Conservation (phyloP, 345 rosid species). For the Bruguiera parviflora region DNA sequence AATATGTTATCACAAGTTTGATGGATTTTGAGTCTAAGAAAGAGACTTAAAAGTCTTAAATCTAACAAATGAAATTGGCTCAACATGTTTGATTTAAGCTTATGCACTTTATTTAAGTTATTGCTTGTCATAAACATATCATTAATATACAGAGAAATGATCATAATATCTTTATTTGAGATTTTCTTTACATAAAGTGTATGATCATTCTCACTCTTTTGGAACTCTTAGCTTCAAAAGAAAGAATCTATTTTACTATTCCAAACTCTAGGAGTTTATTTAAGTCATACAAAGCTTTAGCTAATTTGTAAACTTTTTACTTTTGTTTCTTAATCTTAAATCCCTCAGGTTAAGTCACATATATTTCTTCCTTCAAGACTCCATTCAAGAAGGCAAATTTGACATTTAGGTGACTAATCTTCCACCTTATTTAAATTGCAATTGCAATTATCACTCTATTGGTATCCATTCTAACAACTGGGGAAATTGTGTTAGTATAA, state of each 20-base stretch:
- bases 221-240: background rate
- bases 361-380: background rate
- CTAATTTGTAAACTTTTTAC: too few relatives aligned
- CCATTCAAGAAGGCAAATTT: background rate
- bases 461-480: background rate
- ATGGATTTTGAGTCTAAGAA: background rate
- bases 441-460: background rate
- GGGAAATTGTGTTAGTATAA: background rate
- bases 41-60: background rate
- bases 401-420: background rate
- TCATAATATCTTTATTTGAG: background rate
- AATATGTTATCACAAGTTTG: background rate
- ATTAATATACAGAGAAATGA: background rate
- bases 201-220: background rate
- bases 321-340: too few relatives aligned
- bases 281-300: too few relatives aligned
- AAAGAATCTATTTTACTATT: too few relatives aligned
- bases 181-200: background rate
- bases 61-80: background rate
- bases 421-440: background rate
- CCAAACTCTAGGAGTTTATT: too few relatives aligned
- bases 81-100: background rate
- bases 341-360: too few relatives aligned
- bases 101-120: background rate
- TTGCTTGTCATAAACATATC: background rate